Conservation (phyloP, 1,139 yeast genomes). For the Diutina mesorugosa region DNA sequence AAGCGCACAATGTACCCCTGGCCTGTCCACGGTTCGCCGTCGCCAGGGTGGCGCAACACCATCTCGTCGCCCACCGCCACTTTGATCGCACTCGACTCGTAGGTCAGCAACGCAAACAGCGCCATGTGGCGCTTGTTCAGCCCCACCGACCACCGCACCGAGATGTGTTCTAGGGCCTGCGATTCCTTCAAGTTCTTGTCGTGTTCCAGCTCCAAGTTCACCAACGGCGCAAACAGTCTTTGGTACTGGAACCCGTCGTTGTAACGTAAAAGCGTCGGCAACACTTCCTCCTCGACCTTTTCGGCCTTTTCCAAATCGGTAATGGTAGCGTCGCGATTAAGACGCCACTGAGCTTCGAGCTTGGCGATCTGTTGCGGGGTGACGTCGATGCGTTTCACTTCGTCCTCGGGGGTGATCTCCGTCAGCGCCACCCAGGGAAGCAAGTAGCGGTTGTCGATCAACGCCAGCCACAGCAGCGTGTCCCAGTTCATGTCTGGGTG, state of each 20-base stretch:
- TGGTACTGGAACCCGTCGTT: constrained; percentile 82
- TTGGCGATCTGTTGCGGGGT: constrained; percentile 56
- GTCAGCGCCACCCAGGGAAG: constrained; percentile 62
- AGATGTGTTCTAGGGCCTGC: constrained; percentile 63
- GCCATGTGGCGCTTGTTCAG: constrained; percentile 27
- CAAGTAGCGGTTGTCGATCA: constrained; percentile 69
- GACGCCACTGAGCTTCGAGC: constrained; percentile 75
- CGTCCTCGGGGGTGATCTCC: constrained; percentile 26
- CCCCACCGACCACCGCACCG: constrained; percentile 66
- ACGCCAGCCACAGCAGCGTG: constrained; percentile 76
- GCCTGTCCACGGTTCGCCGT: constrained; percentile 52
- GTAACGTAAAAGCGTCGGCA: constrained; percentile 67
- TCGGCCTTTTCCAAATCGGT: constrained; percentile 34
- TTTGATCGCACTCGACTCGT: constrained; percentile 53
- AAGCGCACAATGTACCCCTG: constrained; percentile 59
- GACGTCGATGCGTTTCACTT: constrained; percentile 43
- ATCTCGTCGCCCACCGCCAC: constrained; percentile 86
- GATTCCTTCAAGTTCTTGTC: constrained; percentile 68
- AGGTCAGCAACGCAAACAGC: constrained; percentile 46
- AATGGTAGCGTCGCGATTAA: constrained; percentile 55
- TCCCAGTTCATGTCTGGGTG: constrained; percentile 73
- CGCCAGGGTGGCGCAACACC: constrained; percentile 13
- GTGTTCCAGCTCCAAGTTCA: constrained; percentile 69
- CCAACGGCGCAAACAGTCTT: constrained; percentile 72
- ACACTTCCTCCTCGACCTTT: constrained; percentile 38